phyloP scores from a whole-genome alignment of 2,329 filamentous ascomycete genomes.

The Apiospora hydei region DNA sequence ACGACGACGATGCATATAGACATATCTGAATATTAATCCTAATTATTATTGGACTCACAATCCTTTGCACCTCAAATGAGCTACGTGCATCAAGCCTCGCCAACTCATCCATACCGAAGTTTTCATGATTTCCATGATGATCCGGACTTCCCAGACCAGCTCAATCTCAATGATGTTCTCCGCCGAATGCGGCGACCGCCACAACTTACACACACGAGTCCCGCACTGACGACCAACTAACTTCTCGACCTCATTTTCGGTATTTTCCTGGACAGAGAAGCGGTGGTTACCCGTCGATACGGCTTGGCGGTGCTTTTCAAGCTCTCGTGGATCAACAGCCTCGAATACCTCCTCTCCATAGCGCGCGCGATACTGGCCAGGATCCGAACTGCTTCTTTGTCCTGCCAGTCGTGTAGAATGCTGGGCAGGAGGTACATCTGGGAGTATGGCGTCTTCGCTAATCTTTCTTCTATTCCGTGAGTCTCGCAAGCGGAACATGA shows the following conservation, averaged over 20 bases:
- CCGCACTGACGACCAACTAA: slow-evolving; percentile 32
- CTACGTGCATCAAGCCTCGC: background rate
- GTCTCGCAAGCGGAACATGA: background rate
- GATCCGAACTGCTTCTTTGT: too few species aligned
- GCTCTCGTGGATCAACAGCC: too few species aligned
- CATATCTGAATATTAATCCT: background rate
- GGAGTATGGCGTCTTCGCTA: too few species aligned
- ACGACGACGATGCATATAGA: background rate
- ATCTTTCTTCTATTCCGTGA: too few species aligned
- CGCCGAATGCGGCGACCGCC: slow-evolving; percentile 31
- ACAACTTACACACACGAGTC: slow-evolving; percentile 33
- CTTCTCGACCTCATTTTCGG: slow-evolving; percentile 30
- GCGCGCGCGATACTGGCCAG: too few species aligned
- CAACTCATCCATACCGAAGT: background rate
- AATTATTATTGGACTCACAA: background rate
- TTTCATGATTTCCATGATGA: too few species aligned
- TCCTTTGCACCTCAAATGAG: too few species aligned
- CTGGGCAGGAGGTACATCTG: too few species aligned
- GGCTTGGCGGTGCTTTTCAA: slow-evolving; percentile 38
- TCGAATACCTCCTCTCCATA: too few species aligned
- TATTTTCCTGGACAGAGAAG: slow-evolving; percentile 34
- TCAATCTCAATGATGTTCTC: slow-evolving; percentile 38
- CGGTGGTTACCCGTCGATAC: slow-evolving; percentile 34
- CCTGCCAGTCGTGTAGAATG: too few species aligned
- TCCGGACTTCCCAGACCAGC: too few species aligned